Evolutionary conservation across 345 rosid genomes (phyloP).

Genomic region (Hevea brasiliensis): DNA sequence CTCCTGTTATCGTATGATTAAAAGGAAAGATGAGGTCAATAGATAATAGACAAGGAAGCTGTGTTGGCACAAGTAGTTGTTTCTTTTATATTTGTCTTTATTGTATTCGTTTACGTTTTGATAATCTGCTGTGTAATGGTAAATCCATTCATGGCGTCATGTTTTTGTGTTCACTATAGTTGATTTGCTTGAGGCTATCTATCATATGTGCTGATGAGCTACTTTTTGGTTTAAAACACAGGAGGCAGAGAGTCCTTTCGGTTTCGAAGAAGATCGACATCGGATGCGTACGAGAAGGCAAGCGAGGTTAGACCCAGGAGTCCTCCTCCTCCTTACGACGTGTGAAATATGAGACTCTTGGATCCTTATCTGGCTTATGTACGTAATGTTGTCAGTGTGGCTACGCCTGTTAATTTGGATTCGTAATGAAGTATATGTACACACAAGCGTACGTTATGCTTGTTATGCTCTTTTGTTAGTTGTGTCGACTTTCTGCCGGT

Average conservation of each 20-base stretch:
- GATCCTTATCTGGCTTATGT: neutral
- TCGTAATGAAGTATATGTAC: neutral
- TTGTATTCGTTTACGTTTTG: too few species aligned
- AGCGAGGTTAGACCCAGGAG: slow-evolving; percentile 64
- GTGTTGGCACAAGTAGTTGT: too few species aligned
- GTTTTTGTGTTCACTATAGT: too few species aligned
- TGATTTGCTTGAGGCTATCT: too few species aligned
- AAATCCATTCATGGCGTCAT: too few species aligned
- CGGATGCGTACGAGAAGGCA: slow-evolving; percentile 72
- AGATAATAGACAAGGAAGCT: too few species aligned
- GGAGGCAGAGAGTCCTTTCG: slow-evolving; percentile 77
- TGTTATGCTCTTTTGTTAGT: neutral
- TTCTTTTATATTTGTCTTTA: too few species aligned
- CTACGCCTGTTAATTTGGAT: neutral
- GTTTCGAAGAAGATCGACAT: slow-evolving; percentile 73
- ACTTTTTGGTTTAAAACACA: slow-evolving; percentile 16
- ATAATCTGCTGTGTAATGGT: too few species aligned
- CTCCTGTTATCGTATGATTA: too few species aligned
- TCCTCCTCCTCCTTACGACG: slow-evolving; percentile 77
- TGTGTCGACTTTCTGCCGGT: neutral
- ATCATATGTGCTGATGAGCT: neutral
- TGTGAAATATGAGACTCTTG: slow-evolving; percentile 49
- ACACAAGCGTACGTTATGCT: neutral
- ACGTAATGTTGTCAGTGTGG: neutral
- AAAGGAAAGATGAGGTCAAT: too few species aligned